These are phyloP conservation scores for Fagopyrum tataricum DNA, from an alignment of 148 eudicot species.

Conservation along the genomic window DNA sequence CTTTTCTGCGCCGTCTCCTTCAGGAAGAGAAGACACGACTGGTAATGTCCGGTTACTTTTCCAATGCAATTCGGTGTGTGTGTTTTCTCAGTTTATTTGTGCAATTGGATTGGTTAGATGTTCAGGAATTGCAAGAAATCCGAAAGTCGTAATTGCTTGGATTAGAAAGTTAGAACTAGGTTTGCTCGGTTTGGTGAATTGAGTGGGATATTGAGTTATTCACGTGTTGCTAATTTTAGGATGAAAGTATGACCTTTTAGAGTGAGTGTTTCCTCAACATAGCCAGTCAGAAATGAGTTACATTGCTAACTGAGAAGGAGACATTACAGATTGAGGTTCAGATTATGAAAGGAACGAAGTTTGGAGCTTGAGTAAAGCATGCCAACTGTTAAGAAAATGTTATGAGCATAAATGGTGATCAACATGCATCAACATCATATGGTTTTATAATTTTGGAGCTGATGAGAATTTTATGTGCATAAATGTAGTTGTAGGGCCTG, in stretches of 20 bases:
- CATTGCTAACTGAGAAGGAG: not conserved
- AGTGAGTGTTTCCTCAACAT: too few species aligned
- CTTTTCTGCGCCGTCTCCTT: not conserved
- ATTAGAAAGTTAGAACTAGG: not conserved
- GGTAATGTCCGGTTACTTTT: not conserved
- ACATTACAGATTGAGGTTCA: not conserved
- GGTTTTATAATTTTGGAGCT: not conserved
- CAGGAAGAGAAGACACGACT: not conserved
- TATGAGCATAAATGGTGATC: not conserved
- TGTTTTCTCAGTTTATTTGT: not conserved
- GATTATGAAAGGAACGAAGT: not conserved
- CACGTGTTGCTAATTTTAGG: too few species aligned
- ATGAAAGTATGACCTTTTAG: too few species aligned
- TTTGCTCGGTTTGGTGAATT: not conserved
- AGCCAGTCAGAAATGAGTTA: too few species aligned
- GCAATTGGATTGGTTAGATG: too few species aligned
- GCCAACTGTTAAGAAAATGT: not conserved
- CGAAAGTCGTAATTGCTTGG: not conserved
- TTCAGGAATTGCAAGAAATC: not conserved
- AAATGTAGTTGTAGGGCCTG: not conserved
- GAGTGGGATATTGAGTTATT: too few species aligned
- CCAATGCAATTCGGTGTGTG: not conserved
- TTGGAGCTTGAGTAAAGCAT: not conserved
- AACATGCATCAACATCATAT: not conserved
- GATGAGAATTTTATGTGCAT: not conserved